phyloP scores from a whole-genome alignment of 495 filamentous ascomycete species.

The Xylaria telfairii region DNA sequence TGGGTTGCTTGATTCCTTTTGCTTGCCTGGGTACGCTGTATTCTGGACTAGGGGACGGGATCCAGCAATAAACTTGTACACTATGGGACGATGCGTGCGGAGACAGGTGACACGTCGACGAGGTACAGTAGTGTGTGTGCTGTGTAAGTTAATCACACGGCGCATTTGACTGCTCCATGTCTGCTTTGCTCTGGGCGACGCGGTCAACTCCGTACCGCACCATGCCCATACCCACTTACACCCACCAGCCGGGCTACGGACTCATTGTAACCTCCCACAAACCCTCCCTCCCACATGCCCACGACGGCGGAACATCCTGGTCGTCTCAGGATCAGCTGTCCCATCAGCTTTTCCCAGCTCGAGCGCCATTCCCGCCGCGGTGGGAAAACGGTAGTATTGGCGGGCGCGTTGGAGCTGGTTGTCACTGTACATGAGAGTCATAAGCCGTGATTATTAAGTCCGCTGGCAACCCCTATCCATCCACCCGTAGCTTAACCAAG shows the following conservation, averaged over 20 bases:
- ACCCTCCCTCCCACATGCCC: not conserved
- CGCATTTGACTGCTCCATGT: not conserved
- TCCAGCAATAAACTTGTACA: not conserved
- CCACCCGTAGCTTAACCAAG: conserved; percentile 30
- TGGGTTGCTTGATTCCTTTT: conserved; percentile 15
- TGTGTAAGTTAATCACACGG: not conserved
- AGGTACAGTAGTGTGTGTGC: not conserved
- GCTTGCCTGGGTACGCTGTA: not conserved
- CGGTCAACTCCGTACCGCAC: conserved; percentile 1
- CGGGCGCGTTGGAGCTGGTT: conserved; percentile 1
- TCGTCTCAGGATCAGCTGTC: conserved; percentile 22
- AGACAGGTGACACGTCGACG: conserved; percentile 6
- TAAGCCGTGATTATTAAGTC: conserved; percentile 3
- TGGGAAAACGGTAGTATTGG: not conserved
- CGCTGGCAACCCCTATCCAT: conserved; percentile 22
- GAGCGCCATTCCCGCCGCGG: conserved; percentile 13
- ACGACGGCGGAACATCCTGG: conserved; percentile 1
- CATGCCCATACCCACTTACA: not conserved
- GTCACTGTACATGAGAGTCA: conserved; percentile 4
- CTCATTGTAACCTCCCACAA: not conserved
- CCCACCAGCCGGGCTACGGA: not conserved
- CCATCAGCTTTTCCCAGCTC: conserved; percentile 20
- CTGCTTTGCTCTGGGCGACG: not conserved
- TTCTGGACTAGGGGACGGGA: conserved; percentile 1
- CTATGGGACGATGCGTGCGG: not conserved